Evolutionary conservation across 805 yeast species (phyloP).

Genomic region (Starmerella vaccinii): DNA sequence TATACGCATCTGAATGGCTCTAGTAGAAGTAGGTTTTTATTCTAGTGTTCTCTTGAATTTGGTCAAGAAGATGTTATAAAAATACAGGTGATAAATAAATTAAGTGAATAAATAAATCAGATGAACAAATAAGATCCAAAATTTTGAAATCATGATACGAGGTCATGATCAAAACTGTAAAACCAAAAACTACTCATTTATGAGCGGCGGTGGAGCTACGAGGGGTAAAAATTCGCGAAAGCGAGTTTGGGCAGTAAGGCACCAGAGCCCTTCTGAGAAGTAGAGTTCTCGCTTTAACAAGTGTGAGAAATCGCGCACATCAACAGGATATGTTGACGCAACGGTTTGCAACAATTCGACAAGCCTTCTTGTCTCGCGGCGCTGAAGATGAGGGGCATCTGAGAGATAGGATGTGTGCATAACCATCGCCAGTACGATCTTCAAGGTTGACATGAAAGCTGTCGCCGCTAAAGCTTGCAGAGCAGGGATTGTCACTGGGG

Average conservation of each 20-base stretch:
- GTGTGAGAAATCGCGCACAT: constrained; percentile 19
- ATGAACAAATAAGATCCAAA: neutral
- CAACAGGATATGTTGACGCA: constrained; percentile 20
- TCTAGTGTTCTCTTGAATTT: neutral
- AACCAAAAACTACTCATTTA: neutral
- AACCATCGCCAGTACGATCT: constrained; percentile 16
- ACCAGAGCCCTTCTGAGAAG: constrained; percentile 23
- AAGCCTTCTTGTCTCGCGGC: constrained; percentile 14
- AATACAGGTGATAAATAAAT: neutral
- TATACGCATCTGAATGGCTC: constrained; percentile 11
- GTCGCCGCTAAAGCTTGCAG: constrained; percentile 14
- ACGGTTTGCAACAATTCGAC: constrained; percentile 21
- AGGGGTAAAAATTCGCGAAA: constrained; percentile 14
- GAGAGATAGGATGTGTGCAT: constrained; percentile 11
- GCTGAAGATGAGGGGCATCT: constrained; percentile 8
- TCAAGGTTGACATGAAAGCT: constrained; percentile 10
- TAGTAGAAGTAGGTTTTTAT: too few relatives aligned
- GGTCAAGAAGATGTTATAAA: neutral
- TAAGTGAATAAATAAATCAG: neutral
- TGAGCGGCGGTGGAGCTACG: constrained; percentile 20
- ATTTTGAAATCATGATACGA: neutral
- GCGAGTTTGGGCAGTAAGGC: constrained; percentile 20
- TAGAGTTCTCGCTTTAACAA: constrained; percentile 17
- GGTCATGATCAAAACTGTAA: neutral
- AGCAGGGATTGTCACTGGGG: constrained; percentile 20